phyloP scores from a whole-genome alignment of 1,284 basidiomycete genomes.

The Apiotrichum gracile region DNA sequence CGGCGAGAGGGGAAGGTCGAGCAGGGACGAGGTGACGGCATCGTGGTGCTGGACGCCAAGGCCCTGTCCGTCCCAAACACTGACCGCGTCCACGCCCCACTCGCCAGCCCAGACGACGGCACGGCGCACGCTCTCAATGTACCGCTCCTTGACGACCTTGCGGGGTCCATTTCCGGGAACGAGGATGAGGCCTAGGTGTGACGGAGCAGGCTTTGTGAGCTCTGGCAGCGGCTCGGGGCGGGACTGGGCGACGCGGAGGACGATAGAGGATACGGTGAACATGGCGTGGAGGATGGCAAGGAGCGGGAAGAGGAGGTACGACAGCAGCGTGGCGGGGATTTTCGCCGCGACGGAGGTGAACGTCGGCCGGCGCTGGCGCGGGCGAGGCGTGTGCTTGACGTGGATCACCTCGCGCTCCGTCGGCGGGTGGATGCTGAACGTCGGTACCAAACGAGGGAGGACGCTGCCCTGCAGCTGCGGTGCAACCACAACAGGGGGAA shows the following conservation, averaged over 20 bases:
- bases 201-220: constrained; percentile 12
- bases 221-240: constrained; percentile 3
- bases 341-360: neutral
- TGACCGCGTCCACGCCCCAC: constrained; percentile 28
- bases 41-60: constrained; percentile 9
- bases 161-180: constrained; percentile 8
- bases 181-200: constrained; percentile 21
- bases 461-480: neutral
- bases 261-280: constrained; percentile 32
- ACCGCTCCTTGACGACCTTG: constrained; percentile 7
- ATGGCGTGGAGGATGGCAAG: constrained; percentile 28
- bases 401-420: neutral
- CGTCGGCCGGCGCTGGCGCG: neutral
- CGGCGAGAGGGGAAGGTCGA: constrained; percentile 16
- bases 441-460: neutral
- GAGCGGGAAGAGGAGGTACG: constrained; percentile 20
- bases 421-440: neutral
- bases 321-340: neutral
- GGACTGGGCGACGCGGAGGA: constrained; percentile 28
- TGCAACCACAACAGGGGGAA: neutral
- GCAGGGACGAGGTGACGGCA: constrained; percentile 7
- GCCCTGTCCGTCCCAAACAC: constrained; percentile 25
- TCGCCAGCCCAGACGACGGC: constrained; percentile 28
- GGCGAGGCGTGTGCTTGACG: neutral
- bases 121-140: constrained; percentile 24